Evolutionary conservation across 1,284 basidiomycete genomes (phyloP), one percentile per base, ranked within the genome.

Genomic region (Puccinia horiana): DNA sequence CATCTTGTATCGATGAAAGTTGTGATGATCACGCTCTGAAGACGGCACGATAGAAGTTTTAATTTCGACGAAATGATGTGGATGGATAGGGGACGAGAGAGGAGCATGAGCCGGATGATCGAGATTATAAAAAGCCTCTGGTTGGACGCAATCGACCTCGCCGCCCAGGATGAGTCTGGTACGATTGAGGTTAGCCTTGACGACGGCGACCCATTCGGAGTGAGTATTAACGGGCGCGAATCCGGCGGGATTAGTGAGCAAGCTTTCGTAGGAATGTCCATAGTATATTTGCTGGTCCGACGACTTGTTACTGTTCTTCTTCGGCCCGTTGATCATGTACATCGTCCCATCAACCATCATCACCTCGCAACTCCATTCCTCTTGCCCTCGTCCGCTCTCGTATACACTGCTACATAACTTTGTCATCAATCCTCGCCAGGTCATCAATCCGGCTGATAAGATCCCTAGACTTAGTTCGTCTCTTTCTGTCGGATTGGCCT

Each of bases 131-230:
- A 81, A 63, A 2, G 44, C 56, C 2, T 67, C 29, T 0, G 70
- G 61, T 35, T 54, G 42, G 12, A 81, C 37, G 40, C 72, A 61
- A 67, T 81, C 79, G 3, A 81, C 79, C 74, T 81, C 79, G 20
- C 79, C 79, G 61, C 79, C 72, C 5, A 81, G 4, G 70, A 81
- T 81, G 18, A 81, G 12, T 54, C 61, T 47, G 35, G 52, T 74
- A 12, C 52, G 42, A 61, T 81, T 81, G n/a, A 81, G 52, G 37
- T 81, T 81, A 20, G 79, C 12, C 65, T 81, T 81, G 20, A 81
- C 79, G 61, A 81, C 56, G 47, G 70, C 35, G 52, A 42, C 69
- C 79, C 79, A 81, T 47, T 81, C 58, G 12, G 26, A 2, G 52
- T 81, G 75, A 26, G 79, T 81, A 42, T 81, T 73, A 2, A 81